Evolutionary conservation across 2,329 filamentous ascomycete species (phyloP).

Genomic region (Ophioceras dolichostomum): DNA sequence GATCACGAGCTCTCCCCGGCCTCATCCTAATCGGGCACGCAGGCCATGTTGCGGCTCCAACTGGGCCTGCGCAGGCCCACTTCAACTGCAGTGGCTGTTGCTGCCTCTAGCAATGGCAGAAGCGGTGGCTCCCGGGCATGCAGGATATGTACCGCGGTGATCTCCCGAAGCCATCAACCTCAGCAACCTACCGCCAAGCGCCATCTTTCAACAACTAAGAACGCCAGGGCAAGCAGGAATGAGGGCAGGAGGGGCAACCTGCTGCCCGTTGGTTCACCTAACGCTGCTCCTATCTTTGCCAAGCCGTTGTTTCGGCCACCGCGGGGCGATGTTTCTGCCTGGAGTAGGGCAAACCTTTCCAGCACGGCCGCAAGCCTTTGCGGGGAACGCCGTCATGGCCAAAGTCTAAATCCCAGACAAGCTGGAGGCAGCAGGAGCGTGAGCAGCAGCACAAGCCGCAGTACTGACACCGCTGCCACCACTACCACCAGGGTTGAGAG

Average conservation of each 20-base stretch:
- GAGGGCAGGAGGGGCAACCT: too few relatives aligned
- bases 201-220: conserved; percentile 10
- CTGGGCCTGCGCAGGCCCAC: too few relatives aligned
- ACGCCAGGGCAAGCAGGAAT: too few relatives aligned
- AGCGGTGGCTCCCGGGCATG: conserved; percentile 6
- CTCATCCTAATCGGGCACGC: too few relatives aligned
- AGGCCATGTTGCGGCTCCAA: not conserved
- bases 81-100: too few relatives aligned
- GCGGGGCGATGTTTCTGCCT: too few relatives aligned
- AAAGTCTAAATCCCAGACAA: conserved; percentile 5
- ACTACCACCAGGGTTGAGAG: too few relatives aligned
- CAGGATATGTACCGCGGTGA: conserved; percentile 1
- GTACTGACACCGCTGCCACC: not conserved
- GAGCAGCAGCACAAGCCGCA: not conserved
- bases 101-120: too few relatives aligned
- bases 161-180: conserved; percentile 3
- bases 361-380: not conserved
- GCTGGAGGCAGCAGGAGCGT: not conserved
- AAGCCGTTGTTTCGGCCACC: too few relatives aligned
- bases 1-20: too few relatives aligned
- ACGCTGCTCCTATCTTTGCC: not conserved
- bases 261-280: too few relatives aligned
- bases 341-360: conserved; percentile 2
- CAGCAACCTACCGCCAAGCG: too few relatives aligned
- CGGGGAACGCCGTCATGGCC: not conserved